Conservation (phyloP, 305 asterid genomes). For the Fraxinus floribunda region DNA sequence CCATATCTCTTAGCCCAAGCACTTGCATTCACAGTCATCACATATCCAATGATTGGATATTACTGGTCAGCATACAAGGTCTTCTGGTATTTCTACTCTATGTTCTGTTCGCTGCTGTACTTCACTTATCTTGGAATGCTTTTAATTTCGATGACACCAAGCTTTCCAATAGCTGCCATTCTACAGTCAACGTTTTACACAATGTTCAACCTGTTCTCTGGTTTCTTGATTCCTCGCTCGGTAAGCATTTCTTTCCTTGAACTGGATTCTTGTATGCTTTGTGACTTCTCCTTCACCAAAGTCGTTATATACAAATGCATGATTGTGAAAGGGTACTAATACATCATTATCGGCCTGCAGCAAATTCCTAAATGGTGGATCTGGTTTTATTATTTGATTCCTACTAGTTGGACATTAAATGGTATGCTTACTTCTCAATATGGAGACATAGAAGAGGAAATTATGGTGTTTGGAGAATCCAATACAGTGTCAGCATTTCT, state of each 20-base stretch:
- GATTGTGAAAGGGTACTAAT: neutral
- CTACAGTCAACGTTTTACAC: constrained; percentile 49
- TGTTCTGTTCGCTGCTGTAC: constrained; percentile 54
- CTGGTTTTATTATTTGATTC: constrained; percentile 52
- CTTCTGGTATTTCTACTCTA: constrained; percentile 51
- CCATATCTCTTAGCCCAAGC: constrained; percentile 52
- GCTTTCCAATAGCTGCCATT: constrained; percentile 54
- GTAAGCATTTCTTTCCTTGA: constrained; percentile 31
- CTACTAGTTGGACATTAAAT: constrained; percentile 61
- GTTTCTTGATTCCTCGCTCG: constrained; percentile 50
- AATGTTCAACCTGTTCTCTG: constrained; percentile 47
- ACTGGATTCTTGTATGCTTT: neutral
- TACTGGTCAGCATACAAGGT: constrained; percentile 50
- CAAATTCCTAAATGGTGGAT: constrained; percentile 74
- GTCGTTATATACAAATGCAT: neutral
- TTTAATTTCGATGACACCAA: constrained; percentile 59
- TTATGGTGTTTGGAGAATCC: constrained; percentile 43
- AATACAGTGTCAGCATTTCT: constrained; percentile 45
- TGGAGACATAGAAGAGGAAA: constrained; percentile 48
- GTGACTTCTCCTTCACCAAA: neutral
- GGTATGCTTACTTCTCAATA: constrained; percentile 62
- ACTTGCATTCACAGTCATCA: constrained; percentile 40
- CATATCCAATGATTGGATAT: constrained; percentile 71
- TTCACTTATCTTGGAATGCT: constrained; percentile 64
- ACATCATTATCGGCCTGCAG: constrained; percentile 30